A percentile compares a stretch with the other conserved stretches of the same genome.
Conservation (phyloP, 345 rosid species). For the Noccaea bulbosa region DNA sequence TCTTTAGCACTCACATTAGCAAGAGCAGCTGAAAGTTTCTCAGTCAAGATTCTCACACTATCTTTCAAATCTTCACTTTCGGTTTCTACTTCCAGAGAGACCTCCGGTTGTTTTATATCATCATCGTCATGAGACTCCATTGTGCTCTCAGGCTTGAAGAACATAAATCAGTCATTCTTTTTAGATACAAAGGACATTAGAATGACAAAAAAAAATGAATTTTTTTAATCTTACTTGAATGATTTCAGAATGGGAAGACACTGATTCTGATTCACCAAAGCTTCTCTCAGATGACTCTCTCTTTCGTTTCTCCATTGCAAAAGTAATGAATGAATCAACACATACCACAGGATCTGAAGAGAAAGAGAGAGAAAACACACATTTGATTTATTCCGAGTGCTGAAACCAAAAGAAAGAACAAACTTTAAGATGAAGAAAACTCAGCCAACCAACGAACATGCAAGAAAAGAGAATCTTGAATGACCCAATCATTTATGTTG, state of each 20-base stretch:
- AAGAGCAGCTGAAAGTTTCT: constrained; percentile 82
- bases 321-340: constrained; percentile 33
- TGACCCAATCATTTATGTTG: constrained; percentile 25
- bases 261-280: constrained; percentile 72
- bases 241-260: constrained; percentile 66
- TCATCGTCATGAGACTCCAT: constrained; percentile 58
- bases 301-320: constrained; percentile 81
- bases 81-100: constrained; percentile 49
- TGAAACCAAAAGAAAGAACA: constrained; percentile 19
- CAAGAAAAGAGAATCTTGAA: constrained; percentile 41
- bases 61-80: constrained; percentile 56
- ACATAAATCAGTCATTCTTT: background rate
- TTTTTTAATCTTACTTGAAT: constrained; percentile 56
- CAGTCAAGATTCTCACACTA: constrained; percentile 56
- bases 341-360: constrained; percentile 53
- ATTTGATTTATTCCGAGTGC: constrained; percentile 19
- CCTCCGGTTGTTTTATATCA: constrained; percentile 56
- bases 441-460: constrained; percentile 37
- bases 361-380: constrained; percentile 20
- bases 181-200: background rate
- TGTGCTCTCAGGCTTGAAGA: constrained; percentile 53
- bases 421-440: constrained; percentile 39
- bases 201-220: background rate
- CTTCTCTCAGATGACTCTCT: constrained; percentile 75
- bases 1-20: constrained; percentile 86